A percentile compares a stretch with the other conserved stretches of the same genome.
Conservation (phyloP, 768 basidiomycete genomes). For the Auricularia sp. region DNA sequence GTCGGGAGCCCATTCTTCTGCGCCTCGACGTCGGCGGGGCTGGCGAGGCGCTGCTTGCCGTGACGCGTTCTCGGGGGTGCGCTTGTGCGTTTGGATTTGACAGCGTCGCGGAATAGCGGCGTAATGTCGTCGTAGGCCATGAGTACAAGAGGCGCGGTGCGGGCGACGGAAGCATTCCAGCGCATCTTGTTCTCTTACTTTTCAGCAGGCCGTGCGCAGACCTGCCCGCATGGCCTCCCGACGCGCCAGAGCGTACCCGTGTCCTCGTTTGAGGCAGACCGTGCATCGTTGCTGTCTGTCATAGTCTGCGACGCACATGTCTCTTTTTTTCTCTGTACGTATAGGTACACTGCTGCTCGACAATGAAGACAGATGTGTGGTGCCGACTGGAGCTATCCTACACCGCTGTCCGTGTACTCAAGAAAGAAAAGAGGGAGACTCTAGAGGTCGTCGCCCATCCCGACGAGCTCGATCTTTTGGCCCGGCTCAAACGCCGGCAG, state of each 20-base stretch:
- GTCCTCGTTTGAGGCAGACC: constrained; percentile 13
- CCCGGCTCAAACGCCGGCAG: constrained; percentile 97
- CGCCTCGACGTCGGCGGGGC: not conserved
- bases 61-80: constrained; percentile 15
- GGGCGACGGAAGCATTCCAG: not conserved
- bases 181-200: not conserved
- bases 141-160: not conserved
- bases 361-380: no score
- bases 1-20: constrained; percentile 10
- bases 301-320: constrained; percentile 11
- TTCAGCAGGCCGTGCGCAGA: not conserved
- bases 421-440: not conserved
- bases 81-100: constrained; percentile 36
- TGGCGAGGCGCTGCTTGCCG: constrained; percentile 1
- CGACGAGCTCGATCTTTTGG: constrained; percentile 90
- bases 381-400: not conserved
- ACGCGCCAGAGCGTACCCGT: not conserved
- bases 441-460: constrained; percentile 75
- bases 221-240: not conserved
- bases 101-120: constrained; percentile 43
- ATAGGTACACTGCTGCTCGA: not conserved
- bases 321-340: not conserved
- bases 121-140: constrained; percentile 59
- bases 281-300: constrained; percentile 6
- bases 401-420: not conserved